phyloP scores from a whole-genome alignment of 2,329 filamentous ascomycete genomes.

The Aspergillus alliaceus region DNA sequence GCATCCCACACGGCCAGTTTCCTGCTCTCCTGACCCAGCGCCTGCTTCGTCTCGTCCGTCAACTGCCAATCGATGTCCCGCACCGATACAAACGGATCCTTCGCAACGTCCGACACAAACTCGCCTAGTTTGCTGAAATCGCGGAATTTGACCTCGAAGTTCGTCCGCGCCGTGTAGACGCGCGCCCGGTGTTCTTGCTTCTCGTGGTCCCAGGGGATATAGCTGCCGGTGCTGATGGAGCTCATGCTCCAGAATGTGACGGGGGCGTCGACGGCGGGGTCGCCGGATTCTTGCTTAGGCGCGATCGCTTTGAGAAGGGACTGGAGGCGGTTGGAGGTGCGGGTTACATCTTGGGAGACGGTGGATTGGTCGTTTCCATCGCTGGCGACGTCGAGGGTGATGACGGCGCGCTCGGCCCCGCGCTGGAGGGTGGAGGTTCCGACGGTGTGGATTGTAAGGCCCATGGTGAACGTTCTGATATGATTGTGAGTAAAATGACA shows the following conservation, averaged over 20 bases:
- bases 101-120: background rate
- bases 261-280: background rate
- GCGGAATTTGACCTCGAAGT: background rate
- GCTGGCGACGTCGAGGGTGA: background rate
- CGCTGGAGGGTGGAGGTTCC: background rate
- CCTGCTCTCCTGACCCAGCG: background rate
- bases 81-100: background rate
- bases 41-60: background rate
- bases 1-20: background rate
- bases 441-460: background rate
- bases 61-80: background rate
- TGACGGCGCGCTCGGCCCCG: background rate
- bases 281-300: background rate
- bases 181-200: background rate
- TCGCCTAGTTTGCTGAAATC: constrained; percentile 1
- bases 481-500: background rate
- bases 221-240: background rate
- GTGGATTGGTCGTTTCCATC: background rate
- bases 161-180: background rate
- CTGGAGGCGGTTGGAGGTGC: background rate
- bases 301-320: background rate
- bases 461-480: background rate
- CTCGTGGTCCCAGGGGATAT: background rate
- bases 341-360: background rate
- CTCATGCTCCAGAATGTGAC: background rate